phyloP scores from a whole-genome alignment of 2,329 filamentous ascomycete species.

The Didymella exigua region DNA sequence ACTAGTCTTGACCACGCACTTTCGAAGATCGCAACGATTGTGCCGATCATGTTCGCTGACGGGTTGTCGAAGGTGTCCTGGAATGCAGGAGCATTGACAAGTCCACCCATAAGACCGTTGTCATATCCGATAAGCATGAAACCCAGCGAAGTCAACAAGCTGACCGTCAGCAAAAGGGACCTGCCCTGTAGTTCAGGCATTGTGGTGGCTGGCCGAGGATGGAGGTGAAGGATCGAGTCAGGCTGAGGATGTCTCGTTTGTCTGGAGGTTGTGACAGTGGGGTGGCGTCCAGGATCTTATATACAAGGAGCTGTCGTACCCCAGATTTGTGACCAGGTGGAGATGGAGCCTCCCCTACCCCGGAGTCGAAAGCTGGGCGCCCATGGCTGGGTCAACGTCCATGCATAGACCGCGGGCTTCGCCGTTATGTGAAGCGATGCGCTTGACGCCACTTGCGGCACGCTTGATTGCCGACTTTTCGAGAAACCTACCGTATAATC shows the following conservation, averaged over 20 bases:
- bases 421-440: neutral
- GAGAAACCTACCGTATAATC: too few relatives aligned
- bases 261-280: neutral
- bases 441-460: neutral
- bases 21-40: slow-evolving; percentile 28
- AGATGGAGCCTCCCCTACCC: slow-evolving; percentile 9
- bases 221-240: neutral
- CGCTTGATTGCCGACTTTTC: neutral
- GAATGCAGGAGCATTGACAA: slow-evolving; percentile 71
- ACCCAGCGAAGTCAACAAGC: slow-evolving; percentile 24
- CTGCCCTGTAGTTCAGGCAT: slow-evolving; percentile 26
- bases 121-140: slow-evolving; percentile 61
- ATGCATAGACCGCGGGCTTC: slow-evolving; percentile 12
- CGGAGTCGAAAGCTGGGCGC: neutral
- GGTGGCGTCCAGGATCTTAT: neutral
- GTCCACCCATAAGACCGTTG: slow-evolving; percentile 68
- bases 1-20: slow-evolving; percentile 6
- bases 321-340: slow-evolving; percentile 9
- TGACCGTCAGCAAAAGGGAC: slow-evolving; percentile 26
- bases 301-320: neutral
- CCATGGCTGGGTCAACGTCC: slow-evolving; percentile 1
- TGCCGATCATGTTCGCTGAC: slow-evolving; percentile 26
- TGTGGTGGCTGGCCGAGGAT: neutral
- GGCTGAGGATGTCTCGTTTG: neutral
- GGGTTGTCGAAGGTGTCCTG: slow-evolving; percentile 34